Base-by-base conservation (phyloP, 345 rosid genomes). In the Eucalyptus camaldulensis region DNA sequence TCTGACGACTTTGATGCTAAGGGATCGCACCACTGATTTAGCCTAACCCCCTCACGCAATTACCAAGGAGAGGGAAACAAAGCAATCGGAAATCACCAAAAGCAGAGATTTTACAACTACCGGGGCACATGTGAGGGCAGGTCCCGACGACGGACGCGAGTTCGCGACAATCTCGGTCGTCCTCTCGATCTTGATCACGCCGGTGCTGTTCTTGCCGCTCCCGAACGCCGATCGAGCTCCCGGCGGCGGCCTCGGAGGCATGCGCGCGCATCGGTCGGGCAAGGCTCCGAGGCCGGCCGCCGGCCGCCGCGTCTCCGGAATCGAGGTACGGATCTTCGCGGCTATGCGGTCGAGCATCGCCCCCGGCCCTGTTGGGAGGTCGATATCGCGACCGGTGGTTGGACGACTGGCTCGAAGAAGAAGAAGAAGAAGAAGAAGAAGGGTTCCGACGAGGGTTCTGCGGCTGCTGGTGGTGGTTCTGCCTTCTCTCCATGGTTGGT, bases 41-140 rank as follows among this genome's bases (percentile, higher is more conserved):
- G 85, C 85, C 85, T 45, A 22, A 86, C 67, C 40, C 27, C 60
- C 40, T 33, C 60, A 56, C 21, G n/a, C 40, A 40, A 81, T 22
- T 47, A 9, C 27, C 53, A 80, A 44, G 16, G 85, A 76, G 47
- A 76, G 16, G 27, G 13, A 29, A 72, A 22, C 58, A 49, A 58
- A 43, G 33, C 15, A 37, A 69, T n/a, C 16, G 50, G 40, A 45
- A 11, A 16, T 53, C 17, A 37, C n/a, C 31, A 80, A 50, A 69
- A 27, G 24, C 31, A 67, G 9, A 47, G 24, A 33, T 22, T 19
- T 81, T 22, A 17, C 49, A 37, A 88, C 45, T 88, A 97, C 99
- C 99, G 50, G 99, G 97, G 92, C 98, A 97, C 98, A 97, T 96
- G 89, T 91, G 94, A 89, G 96, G 95, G 93, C 99, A 96, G 89